These are phyloP conservation scores for Zostera marina DNA, from an alignment of 116 monocot genomes.

Conservation along the genomic window DNA sequence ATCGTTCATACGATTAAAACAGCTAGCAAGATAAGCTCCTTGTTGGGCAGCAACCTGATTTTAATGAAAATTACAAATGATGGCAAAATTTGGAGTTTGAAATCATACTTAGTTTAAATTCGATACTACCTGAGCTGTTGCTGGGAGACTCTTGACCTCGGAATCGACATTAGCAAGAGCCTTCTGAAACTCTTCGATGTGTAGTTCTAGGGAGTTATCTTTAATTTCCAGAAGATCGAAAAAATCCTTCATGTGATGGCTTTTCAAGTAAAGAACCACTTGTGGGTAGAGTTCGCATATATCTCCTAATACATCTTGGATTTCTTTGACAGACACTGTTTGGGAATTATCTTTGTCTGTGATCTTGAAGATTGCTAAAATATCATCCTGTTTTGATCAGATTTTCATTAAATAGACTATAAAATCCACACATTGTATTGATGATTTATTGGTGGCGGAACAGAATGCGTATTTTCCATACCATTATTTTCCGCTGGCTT, in stretches of 20 bases:
- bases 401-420: neutral
- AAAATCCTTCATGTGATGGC: slow-evolving; percentile 55
- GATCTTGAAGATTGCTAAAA: slow-evolving; percentile 56
- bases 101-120: neutral
- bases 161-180: slow-evolving; percentile 87
- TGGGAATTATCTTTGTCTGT: slow-evolving; percentile 81
- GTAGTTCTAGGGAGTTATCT: slow-evolving; percentile 41
- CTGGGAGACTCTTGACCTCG: slow-evolving; percentile 87
- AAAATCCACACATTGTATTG: neutral
- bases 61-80: neutral
- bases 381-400: slow-evolving; percentile 45
- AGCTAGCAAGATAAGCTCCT: slow-evolving; percentile 82
- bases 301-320: slow-evolving; percentile 68
- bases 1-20: slow-evolving; percentile 74
- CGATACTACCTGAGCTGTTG: slow-evolving; percentile 80
- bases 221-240: slow-evolving; percentile 35
- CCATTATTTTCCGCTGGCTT: slow-evolving; percentile 80
- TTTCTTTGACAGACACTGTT: slow-evolving; percentile 60
- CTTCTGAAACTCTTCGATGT: slow-evolving; percentile 73
- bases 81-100: neutral
- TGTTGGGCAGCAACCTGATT: slow-evolving; percentile 92
- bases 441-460: too few species aligned
- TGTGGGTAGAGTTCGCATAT: slow-evolving; percentile 84
- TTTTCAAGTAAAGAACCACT: slow-evolving; percentile 76
- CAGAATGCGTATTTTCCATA: slow-evolving; percentile 23